Evolutionary conservation across 768 basidiomycete species (phyloP).

Genomic region (Phlebiopsis gigantea): DNA sequence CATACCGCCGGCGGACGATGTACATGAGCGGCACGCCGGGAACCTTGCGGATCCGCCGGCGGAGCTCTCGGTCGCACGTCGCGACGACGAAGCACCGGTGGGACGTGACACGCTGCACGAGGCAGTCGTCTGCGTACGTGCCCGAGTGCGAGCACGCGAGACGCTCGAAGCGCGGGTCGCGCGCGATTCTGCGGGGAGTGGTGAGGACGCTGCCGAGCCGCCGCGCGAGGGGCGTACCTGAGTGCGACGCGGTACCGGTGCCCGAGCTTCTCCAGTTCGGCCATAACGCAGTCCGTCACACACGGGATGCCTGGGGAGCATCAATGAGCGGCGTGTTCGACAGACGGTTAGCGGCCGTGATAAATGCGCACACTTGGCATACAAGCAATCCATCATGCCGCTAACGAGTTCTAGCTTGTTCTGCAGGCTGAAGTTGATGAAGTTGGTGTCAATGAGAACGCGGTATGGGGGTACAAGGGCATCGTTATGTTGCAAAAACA

Average conservation of each 20-base stretch:
- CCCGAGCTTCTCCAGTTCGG: conserved; percentile 95
- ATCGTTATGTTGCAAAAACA: conserved; percentile 93
- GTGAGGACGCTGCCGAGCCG: background rate
- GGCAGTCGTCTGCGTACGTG: conserved; percentile 99
- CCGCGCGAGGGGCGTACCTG: conserved; percentile 47
- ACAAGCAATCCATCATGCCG: conserved; percentile 99
- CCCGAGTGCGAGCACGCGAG: conserved; percentile 88
- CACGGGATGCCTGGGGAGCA: conserved; percentile 80
- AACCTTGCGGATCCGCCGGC: conserved; percentile 86
- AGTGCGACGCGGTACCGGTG: conserved; percentile 93
- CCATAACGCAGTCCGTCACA: conserved; percentile 99
- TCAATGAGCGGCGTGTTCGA: background rate
- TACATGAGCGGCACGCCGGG: conserved; percentile 97
- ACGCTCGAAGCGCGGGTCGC: conserved; percentile 95
- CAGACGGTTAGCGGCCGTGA: conserved; percentile 4
- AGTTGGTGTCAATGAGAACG: conserved; percentile 97
- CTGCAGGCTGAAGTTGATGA: conserved; percentile 98
- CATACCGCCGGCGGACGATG: conserved; percentile 87
- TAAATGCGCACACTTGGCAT: conserved; percentile 80
- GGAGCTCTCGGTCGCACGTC: conserved; percentile 93
- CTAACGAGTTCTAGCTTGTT: conserved; percentile 94
- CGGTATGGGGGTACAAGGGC: conserved; percentile 96
- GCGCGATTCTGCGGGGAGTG: conserved; percentile 68
- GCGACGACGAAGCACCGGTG: conserved; percentile 98
- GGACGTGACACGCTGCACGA: conserved; percentile 91